phyloP scores from a whole-genome alignment of 225 moss, liverwort and hornwort species.

The Pleurozium schreberi region DNA sequence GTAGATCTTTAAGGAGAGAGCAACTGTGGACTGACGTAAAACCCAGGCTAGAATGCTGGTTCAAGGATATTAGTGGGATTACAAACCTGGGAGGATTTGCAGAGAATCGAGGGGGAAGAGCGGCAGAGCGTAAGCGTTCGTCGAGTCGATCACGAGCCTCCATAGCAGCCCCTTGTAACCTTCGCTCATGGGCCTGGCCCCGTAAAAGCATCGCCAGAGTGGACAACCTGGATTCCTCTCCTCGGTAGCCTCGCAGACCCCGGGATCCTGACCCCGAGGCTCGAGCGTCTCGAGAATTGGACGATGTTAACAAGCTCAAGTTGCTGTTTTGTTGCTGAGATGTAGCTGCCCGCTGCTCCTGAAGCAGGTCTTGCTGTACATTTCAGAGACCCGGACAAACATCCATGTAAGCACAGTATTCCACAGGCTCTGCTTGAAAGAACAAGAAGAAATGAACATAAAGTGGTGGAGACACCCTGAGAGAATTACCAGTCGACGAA shows the following conservation, averaged over 20 bases:
- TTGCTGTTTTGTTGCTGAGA: slow-evolving; percentile 47
- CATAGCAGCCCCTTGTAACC: slow-evolving; percentile 62
- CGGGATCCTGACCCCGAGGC: slow-evolving; percentile 22
- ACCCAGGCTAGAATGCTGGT: not conserved
- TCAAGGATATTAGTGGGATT: not conserved
- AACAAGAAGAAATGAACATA: not conserved
- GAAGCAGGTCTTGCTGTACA: slow-evolving; percentile 78
- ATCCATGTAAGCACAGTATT: slow-evolving; percentile 7
- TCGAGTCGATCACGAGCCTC: slow-evolving; percentile 88
- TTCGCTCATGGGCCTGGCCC: slow-evolving; percentile 41
- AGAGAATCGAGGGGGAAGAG: slow-evolving; percentile 40
- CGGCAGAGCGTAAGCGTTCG: slow-evolving; percentile 72
- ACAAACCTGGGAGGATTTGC: slow-evolving; percentile 39
- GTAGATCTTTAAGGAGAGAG: not conserved
- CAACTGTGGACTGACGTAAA: not conserved
- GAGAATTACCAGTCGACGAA: slow-evolving; percentile 40
- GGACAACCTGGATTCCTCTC: slow-evolving; percentile 53
- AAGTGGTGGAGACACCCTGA: not conserved
- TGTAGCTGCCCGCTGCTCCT: slow-evolving; percentile 63
- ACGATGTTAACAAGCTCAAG: slow-evolving; percentile 34
- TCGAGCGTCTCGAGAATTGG: slow-evolving; percentile 26
- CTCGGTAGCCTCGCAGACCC: slow-evolving; percentile 31
- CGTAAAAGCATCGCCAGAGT: slow-evolving; percentile 60
- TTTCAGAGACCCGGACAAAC: not conserved
- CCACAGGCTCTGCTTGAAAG: not conserved